Base-by-base conservation (phyloP, 2,329 filamentous ascomycete species). In the Samsoniella hepiali region DNA sequence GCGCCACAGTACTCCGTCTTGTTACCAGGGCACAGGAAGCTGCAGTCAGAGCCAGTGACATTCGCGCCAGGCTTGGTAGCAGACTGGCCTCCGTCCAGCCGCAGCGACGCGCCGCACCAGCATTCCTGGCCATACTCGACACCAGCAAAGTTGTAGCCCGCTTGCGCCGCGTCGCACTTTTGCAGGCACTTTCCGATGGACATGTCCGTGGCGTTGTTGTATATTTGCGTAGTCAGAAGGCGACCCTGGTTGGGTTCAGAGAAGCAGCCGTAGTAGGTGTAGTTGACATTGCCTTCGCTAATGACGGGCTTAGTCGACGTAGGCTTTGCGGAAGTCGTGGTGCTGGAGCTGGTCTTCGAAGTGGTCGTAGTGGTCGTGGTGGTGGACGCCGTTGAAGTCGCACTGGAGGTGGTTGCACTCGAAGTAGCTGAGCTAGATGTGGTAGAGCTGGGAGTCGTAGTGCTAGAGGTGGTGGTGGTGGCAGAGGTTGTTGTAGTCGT, bases 101-200 rank as follows among this genome's bases (percentile, higher is more conserved):
- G 70, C 10, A 78, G 62, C 0, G 59, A 53, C 56, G 76, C 71
- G 5, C 74, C 74, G 49, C 76, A 78, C 71, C 73, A 78, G 32
- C 76, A 78, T 29, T 78, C 76, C 2, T 68, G 69, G 7, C 74
- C 74, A 38, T 77, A 77, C 58, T 78, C 74, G 4, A 77, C 70
- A 10, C 76, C 76, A 1, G 72, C 75, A 31, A 70, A 78, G 7
- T 69, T 70, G 61, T 73, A 77, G 27, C 71, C 66, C 44, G 67
- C 34, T 6, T 32, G 44, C 7, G 38, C 49, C 5, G 40, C 32
- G 40, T 62, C 70, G 55, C 76, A 78, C 1, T 69, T 69, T 54
- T 72, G 68, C 1, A 76, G 64, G 57, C 76, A 78, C 0, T 64
- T 63, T 10, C 74, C 68, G 13, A 76, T 67, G 0, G 74, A 76